Percentiles rank a stretch among this genome's conserved stretches.
phyloP scores from a whole-genome alignment of 257 asterid genomes.

The Buddleja alternifolia region DNA sequence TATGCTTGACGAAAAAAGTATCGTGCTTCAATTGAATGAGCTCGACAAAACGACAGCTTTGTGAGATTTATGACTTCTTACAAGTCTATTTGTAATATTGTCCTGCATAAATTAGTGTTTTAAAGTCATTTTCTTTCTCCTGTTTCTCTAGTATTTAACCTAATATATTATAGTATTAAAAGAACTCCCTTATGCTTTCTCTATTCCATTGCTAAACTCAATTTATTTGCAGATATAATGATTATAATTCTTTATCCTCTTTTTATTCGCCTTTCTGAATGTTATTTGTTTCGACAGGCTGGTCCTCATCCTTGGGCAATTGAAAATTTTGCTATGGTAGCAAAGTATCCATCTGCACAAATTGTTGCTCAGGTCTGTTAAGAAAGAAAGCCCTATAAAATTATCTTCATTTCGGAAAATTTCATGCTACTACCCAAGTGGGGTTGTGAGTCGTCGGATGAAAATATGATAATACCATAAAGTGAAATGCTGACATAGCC shows the following conservation, averaged over 20 bases:
- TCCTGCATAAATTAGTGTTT: neutral
- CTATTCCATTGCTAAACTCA: neutral
- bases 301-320: conserved; percentile 99
- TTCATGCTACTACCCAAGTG: no score
- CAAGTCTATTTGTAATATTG: neutral
- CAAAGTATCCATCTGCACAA: conserved; percentile 90
- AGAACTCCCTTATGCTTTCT: neutral
- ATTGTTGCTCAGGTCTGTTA: conserved; percentile 76
- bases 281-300: conserved; percentile 56
- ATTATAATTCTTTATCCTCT: neutral
- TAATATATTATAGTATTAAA: neutral
- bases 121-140: neutral
- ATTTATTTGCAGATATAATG: neutral
- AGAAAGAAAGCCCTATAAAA: neutral
- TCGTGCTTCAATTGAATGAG: neutral
- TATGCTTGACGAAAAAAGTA: neutral
- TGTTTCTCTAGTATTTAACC: neutral
- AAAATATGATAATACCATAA: no score
- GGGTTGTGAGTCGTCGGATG: no score
- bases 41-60: neutral
- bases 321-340: conserved; percentile 78
- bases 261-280: conserved; percentile 22
- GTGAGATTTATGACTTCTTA: neutral
- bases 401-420: conserved; percentile 11
- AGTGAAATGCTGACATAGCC: no score